A percentile compares a stretch with the other conserved stretches of the same genome.
Evolutionary conservation across 2,329 filamentous ascomycete genomes (phyloP).

Genomic region (Aspergillus sojae): DNA sequence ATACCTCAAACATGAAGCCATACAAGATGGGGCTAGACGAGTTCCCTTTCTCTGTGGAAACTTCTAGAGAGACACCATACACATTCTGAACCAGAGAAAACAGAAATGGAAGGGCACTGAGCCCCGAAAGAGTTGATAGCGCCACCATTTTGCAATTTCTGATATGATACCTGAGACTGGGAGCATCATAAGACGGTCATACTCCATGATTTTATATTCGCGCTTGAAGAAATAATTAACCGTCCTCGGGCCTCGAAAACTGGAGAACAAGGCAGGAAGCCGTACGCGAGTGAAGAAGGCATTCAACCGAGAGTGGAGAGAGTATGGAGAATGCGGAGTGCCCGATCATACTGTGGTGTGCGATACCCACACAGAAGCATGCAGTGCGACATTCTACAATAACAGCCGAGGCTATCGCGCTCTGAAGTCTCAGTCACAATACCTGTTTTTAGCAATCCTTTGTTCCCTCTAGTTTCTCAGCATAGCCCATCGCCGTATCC

Average conservation of each 20-base stretch:
- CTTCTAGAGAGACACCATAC: slow-evolving; percentile 12
- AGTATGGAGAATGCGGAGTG: neutral
- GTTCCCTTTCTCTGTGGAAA: slow-evolving; percentile 37
- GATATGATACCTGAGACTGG: neutral
- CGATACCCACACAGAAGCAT: neutral
- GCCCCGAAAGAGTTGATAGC: slow-evolving; percentile 14
- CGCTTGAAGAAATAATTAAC: neutral
- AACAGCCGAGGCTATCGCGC: neutral
- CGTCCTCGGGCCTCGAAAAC: neutral
- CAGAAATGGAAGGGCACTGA: slow-evolving; percentile 9
- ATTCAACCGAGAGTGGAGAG: slow-evolving; percentile 6
- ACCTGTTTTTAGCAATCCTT: neutral
- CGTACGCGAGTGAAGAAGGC: neutral
- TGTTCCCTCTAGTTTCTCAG: too few relatives aligned
- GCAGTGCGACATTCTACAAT: neutral
- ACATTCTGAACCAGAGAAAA: slow-evolving; percentile 7
- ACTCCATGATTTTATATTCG: neutral
- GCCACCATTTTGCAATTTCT: slow-evolving; percentile 9
- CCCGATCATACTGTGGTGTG: neutral
- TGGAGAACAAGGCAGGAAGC: neutral
- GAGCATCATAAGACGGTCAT: neutral
- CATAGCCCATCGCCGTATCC: neutral
- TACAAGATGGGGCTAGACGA: slow-evolving; percentile 43
- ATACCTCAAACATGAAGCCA: slow-evolving; percentile 48
- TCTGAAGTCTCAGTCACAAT: neutral